A percentile compares a stretch with the other conserved stretches of the same genome.
phyloP scores from a whole-genome alignment of 257 asterid genomes.

The Verbena officinalis region DNA sequence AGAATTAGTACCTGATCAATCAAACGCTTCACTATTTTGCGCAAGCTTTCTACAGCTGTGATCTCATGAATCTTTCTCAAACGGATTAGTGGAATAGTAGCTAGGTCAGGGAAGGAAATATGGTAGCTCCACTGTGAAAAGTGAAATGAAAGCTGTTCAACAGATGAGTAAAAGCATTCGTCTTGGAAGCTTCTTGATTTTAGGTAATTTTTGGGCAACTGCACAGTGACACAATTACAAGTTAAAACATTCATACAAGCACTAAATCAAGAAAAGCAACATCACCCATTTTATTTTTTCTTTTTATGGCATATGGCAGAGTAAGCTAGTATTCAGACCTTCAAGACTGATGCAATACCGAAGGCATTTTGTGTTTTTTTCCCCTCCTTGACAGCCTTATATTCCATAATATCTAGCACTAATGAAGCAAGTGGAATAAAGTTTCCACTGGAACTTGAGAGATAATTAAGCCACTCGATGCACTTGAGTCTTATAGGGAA shows the following conservation, averaged over 20 bases:
- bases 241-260: conserved; percentile 27
- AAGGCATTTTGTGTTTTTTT: conserved; percentile 47
- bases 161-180: conserved; percentile 61
- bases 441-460: conserved; percentile 67
- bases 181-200: conserved; percentile 78
- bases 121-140: conserved; percentile 90
- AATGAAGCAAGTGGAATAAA: conserved; percentile 80
- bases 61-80: conserved; percentile 62
- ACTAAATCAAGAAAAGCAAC: conserved; percentile 21
- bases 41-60: conserved; percentile 56
- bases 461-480: conserved; percentile 80
- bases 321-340: conserved; percentile 54
- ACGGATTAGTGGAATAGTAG: conserved; percentile 74
- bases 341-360: conserved; percentile 55
- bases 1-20: conserved; percentile 76
- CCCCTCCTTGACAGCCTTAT: conserved; percentile 69
- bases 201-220: conserved; percentile 79
- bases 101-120: conserved; percentile 88
- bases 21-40: conserved; percentile 69
- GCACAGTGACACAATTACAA: conserved; percentile 40
- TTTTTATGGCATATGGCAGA: background rate
- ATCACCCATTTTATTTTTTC: too few species aligned
- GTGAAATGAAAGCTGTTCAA: conserved; percentile 75
- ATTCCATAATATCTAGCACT: conserved; percentile 78
- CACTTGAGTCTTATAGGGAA: conserved; percentile 90